phyloP scores from a whole-genome alignment of 495 filamentous ascomycete species.

The Darksidea phi region DNA sequence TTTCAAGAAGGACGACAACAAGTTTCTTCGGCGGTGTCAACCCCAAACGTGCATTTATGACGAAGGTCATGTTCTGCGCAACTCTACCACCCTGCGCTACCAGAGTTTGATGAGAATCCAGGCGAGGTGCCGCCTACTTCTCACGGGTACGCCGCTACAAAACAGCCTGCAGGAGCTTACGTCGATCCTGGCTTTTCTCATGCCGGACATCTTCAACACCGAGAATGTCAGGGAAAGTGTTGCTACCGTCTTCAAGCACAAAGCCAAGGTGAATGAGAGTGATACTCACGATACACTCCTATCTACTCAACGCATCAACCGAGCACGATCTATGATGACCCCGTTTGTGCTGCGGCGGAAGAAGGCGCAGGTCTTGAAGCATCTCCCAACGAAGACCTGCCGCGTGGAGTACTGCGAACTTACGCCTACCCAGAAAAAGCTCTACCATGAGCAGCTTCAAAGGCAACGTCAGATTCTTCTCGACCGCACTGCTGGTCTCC shows the following conservation, averaged over 20 bases:
- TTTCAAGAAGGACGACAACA: slow-evolving; percentile 61
- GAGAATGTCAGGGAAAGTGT: slow-evolving; percentile 67
- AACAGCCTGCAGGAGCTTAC: slow-evolving; percentile 93
- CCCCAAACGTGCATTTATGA: slow-evolving; percentile 78
- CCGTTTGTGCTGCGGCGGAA: slow-evolving; percentile 91
- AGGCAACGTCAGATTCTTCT: slow-evolving; percentile 55
- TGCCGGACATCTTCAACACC: slow-evolving; percentile 71
- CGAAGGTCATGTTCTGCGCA: slow-evolving; percentile 90
- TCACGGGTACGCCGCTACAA: slow-evolving; percentile 92
- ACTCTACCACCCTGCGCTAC: slow-evolving; percentile 75
- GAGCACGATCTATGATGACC: slow-evolving; percentile 87
- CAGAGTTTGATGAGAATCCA: slow-evolving; percentile 74
- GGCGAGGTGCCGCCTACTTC: slow-evolving; percentile 73
- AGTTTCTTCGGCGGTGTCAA: slow-evolving; percentile 61
- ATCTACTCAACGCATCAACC: slow-evolving; percentile 76
- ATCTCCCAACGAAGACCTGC: slow-evolving; percentile 78
- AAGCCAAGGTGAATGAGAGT: slow-evolving; percentile 74
- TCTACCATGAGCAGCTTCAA: slow-evolving; percentile 65
- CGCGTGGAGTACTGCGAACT: slow-evolving; percentile 77
- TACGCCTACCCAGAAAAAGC: slow-evolving; percentile 62
- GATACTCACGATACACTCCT: slow-evolving; percentile 66
- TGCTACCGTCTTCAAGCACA: slow-evolving; percentile 81
- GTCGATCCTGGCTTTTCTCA: slow-evolving; percentile 84
- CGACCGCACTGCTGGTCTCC: slow-evolving; percentile 58
- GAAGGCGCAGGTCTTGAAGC: slow-evolving; percentile 89